These are phyloP conservation scores for Rhodotorula sp. DNA, from an alignment of 1,284 basidiomycete species.

Conservation along the genomic window DNA sequence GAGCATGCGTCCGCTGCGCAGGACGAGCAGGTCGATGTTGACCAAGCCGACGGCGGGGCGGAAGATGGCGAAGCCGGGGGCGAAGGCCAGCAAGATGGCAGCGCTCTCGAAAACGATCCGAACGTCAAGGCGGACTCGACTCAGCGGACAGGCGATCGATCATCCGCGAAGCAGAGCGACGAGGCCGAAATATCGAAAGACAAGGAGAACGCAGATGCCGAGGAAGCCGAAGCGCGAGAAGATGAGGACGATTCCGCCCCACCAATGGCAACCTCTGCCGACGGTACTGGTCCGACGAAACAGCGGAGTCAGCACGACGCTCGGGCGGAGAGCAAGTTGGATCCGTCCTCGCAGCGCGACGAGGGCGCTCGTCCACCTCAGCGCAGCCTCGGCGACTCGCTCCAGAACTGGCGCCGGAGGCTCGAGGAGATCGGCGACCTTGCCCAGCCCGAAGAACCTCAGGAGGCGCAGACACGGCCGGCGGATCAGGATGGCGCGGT, in stretches of 20 bases:
- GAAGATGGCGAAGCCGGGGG: constrained; percentile 44
- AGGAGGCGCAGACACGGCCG: constrained; percentile 55
- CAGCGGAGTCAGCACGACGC: constrained; percentile 32
- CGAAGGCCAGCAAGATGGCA: constrained; percentile 42
- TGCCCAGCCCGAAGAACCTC: constrained; percentile 51
- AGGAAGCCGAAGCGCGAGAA: constrained; percentile 21
- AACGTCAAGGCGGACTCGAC: constrained; percentile 42
- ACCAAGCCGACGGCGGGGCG: constrained; percentile 44
- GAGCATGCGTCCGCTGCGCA: constrained; percentile 41
- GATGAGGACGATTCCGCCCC: constrained; percentile 26
- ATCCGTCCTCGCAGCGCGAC: constrained; percentile 13
- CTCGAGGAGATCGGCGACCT: constrained; percentile 77
- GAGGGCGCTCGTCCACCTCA: constrained; percentile 25
- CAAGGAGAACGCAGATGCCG: constrained; percentile 11
- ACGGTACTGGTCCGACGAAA: constrained; percentile 34
- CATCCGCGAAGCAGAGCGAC: constrained; percentile 1
- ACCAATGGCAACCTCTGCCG: constrained; percentile 22
- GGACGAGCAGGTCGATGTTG: constrained; percentile 25
- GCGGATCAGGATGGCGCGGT: constrained; percentile 53
- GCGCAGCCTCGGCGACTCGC: constrained; percentile 79
- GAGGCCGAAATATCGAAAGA: constrained; percentile 19
- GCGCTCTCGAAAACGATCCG: constrained; percentile 53
- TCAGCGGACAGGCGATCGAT: constrained; percentile 10
- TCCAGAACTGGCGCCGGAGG: constrained; percentile 77
- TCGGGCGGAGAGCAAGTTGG: constrained; percentile 22